Evolutionary conservation across 148 eudicot genomes (phyloP).

Genomic region (Cornus florida): DNA sequence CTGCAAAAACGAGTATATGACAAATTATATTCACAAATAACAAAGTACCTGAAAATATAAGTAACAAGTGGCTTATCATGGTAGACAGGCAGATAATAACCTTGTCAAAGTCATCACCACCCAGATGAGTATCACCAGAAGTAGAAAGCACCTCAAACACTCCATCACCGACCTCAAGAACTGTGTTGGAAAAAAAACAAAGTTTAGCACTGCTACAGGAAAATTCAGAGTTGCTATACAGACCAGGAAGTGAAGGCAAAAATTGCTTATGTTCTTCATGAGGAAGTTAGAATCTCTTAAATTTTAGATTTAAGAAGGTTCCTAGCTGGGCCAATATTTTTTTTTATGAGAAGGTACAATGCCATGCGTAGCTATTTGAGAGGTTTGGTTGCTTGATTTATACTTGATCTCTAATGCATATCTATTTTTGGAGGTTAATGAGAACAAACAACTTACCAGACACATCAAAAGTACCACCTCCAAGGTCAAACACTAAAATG

Average conservation of each 20-base stretch:
- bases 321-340: background rate
- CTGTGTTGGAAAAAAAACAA: constrained; percentile 22
- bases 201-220: background rate
- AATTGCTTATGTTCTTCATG: background rate
- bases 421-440: too few species aligned
- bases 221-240: background rate
- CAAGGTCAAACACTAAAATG: constrained; percentile 71
- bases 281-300: background rate
- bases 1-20: constrained; percentile 27
- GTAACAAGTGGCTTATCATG: background rate
- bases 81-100: constrained; percentile 18
- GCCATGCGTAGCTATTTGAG: background rate
- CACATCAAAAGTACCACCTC: constrained; percentile 83
- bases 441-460: constrained; percentile 41
- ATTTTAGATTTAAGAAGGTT: background rate
- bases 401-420: too few species aligned
- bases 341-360: background rate
- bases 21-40: background rate
- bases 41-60: background rate
- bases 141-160: constrained; percentile 74
- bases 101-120: constrained; percentile 85
- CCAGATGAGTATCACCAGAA: constrained; percentile 77
- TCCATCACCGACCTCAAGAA: constrained; percentile 83
- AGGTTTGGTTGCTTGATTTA: too few species aligned
- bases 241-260: background rate